Evolutionary conservation across 805 yeast genomes (phyloP).

Genomic region (Debaryomyces tyrocola): DNA sequence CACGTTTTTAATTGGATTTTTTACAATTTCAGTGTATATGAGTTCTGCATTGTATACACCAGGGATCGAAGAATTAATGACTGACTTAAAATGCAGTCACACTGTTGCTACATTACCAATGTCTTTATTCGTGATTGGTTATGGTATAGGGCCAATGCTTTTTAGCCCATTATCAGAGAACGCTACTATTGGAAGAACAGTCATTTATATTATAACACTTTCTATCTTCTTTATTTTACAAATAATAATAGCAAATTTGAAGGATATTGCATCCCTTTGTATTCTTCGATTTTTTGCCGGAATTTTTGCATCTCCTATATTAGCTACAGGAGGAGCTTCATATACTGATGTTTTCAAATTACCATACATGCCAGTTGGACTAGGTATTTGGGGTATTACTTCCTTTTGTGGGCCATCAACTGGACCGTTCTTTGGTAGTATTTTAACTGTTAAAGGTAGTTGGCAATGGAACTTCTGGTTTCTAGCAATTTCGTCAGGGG

Average conservation of each 20-base stretch:
- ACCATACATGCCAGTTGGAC: constrained; percentile 40
- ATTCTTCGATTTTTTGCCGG: constrained; percentile 52
- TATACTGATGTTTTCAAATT: constrained; percentile 44
- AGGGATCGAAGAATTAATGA: constrained; percentile 38
- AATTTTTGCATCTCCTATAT: constrained; percentile 49
- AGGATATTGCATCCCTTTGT: constrained; percentile 47
- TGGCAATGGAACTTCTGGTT: constrained; percentile 58
- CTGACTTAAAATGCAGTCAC: constrained; percentile 40
- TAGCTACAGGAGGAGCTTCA: constrained; percentile 56
- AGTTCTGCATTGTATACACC: constrained; percentile 55
- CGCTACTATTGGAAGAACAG: constrained; percentile 50
- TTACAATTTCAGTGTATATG: constrained; percentile 37
- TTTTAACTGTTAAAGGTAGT: constrained; percentile 34
- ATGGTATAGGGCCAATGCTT: constrained; percentile 56
- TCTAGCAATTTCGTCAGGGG: constrained; percentile 31
- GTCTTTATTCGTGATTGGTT: constrained; percentile 53
- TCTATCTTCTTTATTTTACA: constrained; percentile 49
- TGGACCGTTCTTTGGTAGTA: constrained; percentile 55
- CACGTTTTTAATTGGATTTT: constrained; percentile 38
- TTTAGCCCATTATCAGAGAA: constrained; percentile 57
- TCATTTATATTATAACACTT: constrained; percentile 39
- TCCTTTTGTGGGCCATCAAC: constrained; percentile 52
- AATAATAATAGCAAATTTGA: constrained; percentile 49
- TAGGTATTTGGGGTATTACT: constrained; percentile 44
- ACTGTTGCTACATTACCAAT: constrained; percentile 48